A percentile compares a stretch with the other conserved stretches of the same genome.
Evolutionary conservation across 1,139 yeast species (phyloP).

Genomic region (Candida tetrigidarum): DNA sequence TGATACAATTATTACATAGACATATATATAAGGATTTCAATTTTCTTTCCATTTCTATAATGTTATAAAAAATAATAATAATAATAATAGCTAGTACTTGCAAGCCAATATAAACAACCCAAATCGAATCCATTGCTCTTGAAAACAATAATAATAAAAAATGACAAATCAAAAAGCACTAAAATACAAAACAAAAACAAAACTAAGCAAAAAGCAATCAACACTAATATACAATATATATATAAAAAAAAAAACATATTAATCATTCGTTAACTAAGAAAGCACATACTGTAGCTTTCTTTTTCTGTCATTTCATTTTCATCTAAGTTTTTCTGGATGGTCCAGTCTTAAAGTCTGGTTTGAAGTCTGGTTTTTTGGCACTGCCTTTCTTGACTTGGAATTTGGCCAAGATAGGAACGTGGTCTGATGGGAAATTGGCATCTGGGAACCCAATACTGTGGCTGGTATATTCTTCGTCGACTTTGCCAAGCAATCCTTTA

Average conservation of each 20-base stretch:
- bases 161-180: conserved; percentile 2
- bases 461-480: conserved; percentile 76
- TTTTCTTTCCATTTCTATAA: conserved; percentile 5
- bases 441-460: conserved; percentile 92
- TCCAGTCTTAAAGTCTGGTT: conserved; percentile 56
- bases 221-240: conserved; percentile 6
- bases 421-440: conserved; percentile 94
- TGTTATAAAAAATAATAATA: conserved; percentile 5
- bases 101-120: conserved; percentile 4
- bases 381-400: conserved; percentile 67
- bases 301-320: neutral
- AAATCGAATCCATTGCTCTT: neutral
- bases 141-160: too few species aligned
- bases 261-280: neutral
- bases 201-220: neutral
- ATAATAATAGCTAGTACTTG: neutral
- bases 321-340: conserved; percentile 52
- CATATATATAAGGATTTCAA: conserved; percentile 1
- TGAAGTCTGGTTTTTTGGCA: conserved; percentile 45
- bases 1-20: conserved; percentile 7
- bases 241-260: neutral
- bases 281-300: neutral
- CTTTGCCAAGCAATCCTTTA: conserved; percentile 82
- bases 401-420: conserved; percentile 79
- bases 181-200: conserved; percentile 4